Evolutionary conservation across 1,284 basidiomycete genomes (phyloP).

Genomic region (Stygiomarasmius scandens): DNA sequence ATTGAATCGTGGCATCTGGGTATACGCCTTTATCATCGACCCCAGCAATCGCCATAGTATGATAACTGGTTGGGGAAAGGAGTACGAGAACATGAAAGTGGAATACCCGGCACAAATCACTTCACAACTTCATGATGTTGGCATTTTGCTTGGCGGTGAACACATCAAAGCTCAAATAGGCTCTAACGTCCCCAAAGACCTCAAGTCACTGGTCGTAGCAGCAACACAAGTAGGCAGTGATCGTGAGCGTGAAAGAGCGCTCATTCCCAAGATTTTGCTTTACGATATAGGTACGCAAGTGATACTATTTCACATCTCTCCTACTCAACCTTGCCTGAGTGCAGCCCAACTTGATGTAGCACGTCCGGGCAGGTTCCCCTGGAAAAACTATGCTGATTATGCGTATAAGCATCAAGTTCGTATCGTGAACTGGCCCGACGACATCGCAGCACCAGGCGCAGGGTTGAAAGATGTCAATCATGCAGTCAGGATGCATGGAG

Average conservation of each 20-base stretch:
- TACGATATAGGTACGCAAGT: background rate
- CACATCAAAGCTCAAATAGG: background rate
- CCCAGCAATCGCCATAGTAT: too few relatives aligned
- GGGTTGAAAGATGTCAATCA: background rate
- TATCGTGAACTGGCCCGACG: background rate
- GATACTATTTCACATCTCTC: background rate
- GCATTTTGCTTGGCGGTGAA: background rate
- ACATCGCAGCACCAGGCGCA: background rate
- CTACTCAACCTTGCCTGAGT: background rate
- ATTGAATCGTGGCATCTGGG: too few relatives aligned
- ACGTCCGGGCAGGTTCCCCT: background rate
- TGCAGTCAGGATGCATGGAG: background rate
- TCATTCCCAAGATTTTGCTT: background rate
- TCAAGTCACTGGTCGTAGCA: background rate
- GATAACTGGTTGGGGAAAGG: background rate
- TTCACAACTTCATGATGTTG: background rate
- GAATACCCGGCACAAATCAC: background rate
- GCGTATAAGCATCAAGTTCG: background rate
- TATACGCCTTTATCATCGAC: too few relatives aligned
- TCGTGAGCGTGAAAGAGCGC: background rate
- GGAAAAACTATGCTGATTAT: background rate
- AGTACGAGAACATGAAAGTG: background rate
- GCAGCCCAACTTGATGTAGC: background rate
- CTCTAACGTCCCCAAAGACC: background rate
- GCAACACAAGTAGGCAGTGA: background rate